phyloP scores from a whole-genome alignment of 1,284 basidiomycete genomes.

The Rhodotorula sp. region DNA sequence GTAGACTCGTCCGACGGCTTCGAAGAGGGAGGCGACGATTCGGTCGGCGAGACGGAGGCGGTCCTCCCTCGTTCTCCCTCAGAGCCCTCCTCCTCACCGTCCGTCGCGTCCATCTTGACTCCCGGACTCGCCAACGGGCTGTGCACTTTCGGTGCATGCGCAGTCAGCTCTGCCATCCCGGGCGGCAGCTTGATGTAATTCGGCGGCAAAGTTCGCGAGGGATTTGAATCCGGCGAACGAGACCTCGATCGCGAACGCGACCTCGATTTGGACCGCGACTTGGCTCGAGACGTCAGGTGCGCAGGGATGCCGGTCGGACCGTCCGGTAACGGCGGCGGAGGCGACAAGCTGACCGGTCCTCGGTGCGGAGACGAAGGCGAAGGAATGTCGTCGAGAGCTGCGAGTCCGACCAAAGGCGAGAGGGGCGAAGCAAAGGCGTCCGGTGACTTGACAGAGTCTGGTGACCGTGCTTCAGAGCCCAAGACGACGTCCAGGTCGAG shows the following conservation, averaged over 20 bases:
- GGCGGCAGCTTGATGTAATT: not conserved
- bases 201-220: not conserved
- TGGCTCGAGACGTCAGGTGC: not conserved
- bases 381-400: not conserved
- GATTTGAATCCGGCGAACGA: not conserved
- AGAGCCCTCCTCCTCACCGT: not conserved
- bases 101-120: not conserved
- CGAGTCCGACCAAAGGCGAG: not conserved
- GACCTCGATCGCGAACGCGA: not conserved
- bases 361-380: not conserved
- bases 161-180: not conserved
- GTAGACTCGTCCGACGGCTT: not conserved
- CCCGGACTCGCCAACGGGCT: conserved; percentile 7
- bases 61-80: not conserved
- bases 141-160: conserved; percentile 5
- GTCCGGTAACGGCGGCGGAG: not conserved
- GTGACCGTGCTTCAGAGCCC: no score
- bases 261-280: not conserved
- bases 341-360: not conserved
- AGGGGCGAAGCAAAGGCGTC: not conserved
- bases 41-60: not conserved
- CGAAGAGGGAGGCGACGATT: not conserved
- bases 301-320: not conserved
- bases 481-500: no score
- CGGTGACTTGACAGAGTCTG: not conserved